Percentiles rank a stretch among this genome's conserved stretches.
Evolutionary conservation across 2,329 filamentous ascomycete species (phyloP).

Genomic region (Epichloe glyceriae): DNA sequence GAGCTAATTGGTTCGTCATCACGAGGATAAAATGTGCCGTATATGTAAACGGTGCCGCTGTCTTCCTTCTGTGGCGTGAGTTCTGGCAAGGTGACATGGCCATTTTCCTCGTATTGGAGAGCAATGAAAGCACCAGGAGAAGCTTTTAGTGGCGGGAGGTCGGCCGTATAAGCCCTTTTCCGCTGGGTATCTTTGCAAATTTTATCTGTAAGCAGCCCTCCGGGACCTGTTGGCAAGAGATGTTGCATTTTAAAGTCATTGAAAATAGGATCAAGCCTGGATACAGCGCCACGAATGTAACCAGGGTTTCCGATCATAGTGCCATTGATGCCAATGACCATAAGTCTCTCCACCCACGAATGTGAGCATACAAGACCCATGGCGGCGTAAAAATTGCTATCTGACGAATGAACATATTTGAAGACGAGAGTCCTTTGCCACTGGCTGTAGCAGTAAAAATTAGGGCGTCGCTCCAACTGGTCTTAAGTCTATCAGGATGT

Average conservation of each 20-base stretch:
- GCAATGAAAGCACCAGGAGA: neutral
- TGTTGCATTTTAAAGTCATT: neutral
- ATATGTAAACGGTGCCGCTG: neutral
- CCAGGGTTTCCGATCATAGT: neutral
- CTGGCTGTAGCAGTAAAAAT: too few relatives aligned
- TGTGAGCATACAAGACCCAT: neutral
- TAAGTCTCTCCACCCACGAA: neutral
- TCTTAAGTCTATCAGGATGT: too few relatives aligned
- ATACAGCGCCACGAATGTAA: neutral
- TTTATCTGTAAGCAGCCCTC: neutral
- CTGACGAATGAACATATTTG: too few relatives aligned
- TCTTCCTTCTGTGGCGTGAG: neutral
- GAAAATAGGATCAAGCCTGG: neutral
- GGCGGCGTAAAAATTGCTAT: too few relatives aligned
- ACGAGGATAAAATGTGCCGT: neutral
- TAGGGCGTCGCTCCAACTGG: too few relatives aligned
- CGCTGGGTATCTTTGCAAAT: neutral
- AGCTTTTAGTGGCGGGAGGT: neutral
- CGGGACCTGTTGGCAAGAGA: neutral
- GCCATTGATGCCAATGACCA: neutral
- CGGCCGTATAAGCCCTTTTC: neutral
- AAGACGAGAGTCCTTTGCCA: too few relatives aligned
- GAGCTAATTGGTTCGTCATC: neutral
- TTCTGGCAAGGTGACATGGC: neutral
- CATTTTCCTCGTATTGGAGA: neutral